phyloP scores from a whole-genome alignment of 306 rosid genomes.

The Prunus fruticosa region DNA sequence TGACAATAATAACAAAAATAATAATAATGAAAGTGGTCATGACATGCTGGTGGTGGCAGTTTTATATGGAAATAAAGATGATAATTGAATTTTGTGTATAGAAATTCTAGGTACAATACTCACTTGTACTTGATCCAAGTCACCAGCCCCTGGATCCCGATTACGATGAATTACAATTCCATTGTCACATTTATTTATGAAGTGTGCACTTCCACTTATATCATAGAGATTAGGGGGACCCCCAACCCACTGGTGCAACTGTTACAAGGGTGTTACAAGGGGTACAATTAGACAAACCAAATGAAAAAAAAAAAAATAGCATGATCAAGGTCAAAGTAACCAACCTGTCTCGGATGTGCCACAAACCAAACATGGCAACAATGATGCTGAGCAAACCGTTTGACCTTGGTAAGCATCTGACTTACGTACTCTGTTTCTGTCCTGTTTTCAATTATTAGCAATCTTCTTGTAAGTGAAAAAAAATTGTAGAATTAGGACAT shows the following conservation, averaged over 20 bases:
- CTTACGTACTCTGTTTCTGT: slow-evolving; percentile 96
- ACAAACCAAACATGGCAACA: slow-evolving; percentile 99
- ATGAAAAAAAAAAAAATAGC: background rate
- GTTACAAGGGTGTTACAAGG: slow-evolving; percentile 34
- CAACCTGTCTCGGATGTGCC: slow-evolving; percentile 95
- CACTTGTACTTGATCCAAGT: slow-evolving; percentile 78
- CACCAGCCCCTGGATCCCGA: slow-evolving; percentile 78
- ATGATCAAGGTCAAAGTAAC: slow-evolving; percentile 12
- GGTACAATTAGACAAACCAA: slow-evolving; percentile 16
- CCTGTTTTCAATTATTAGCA: slow-evolving; percentile 36
- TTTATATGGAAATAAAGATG: background rate
- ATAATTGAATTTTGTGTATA: background rate
- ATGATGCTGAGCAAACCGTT: slow-evolving; percentile 92
- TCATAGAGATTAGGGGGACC: slow-evolving; percentile 87
- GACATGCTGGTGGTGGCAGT: background rate
- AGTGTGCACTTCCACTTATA: slow-evolving; percentile 95
- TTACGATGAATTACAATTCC: slow-evolving; percentile 91
- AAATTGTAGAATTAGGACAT: background rate
- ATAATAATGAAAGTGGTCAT: background rate
- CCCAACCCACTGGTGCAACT: slow-evolving; percentile 83
- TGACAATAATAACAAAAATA: background rate
- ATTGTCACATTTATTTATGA: slow-evolving; percentile 91
- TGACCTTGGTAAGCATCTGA: slow-evolving; percentile 86
- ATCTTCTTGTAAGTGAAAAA: background rate
- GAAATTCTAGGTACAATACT: slow-evolving; percentile 13